Base-by-base conservation (phyloP, 1,139 yeast species). In the Entelexis paramagnoliae region DNA sequence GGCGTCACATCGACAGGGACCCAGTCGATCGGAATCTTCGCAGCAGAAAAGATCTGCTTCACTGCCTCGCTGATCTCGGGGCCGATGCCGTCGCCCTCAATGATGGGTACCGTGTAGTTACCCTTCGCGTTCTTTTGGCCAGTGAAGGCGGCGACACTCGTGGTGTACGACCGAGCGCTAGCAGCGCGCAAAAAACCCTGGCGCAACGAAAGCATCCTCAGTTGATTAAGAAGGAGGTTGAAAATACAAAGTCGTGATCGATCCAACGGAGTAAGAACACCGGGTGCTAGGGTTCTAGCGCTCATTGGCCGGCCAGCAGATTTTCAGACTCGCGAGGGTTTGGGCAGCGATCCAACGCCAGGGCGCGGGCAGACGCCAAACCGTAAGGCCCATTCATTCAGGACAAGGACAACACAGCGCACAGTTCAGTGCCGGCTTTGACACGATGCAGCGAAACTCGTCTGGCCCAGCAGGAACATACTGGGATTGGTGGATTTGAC, bases 31-130 rank as follows among this genome's bases (percentile, higher is more conserved):
- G 98, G 98, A 51, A 89, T 95, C 50, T 85, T 72, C 55, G 97
- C 97, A 61, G 96, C 96, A 54, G 81, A 74, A 72, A 86, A 91
- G 65, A 89, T 88, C 60, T 83, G 79, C 76, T 87, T 85, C 62
- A 89, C 96, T 51, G 96, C 86, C 67, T 84, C 79, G 59, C 97
- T 85, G 68, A 91, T 91, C 73, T 91, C 98, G 52, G 83, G 79
- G 63, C 98, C 98, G 63, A 91, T 89, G 75, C 98, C 98, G 68
- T 91, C 98, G 72, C 98, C 98, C 73, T 89, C 96, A 65, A 91
- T 91, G 74, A 91, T 76, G 52, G 98, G 89, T 59, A 91, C 98
- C 55, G 88, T 80, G 74, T 82, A 91, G 66, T 85, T 60, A 48
- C 72, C 71, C 50, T 78, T 75, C 50, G 78, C 71, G 60, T 77